phyloP scores from a whole-genome alignment of 768 basidiomycete species.

The Naganishia kalamii region DNA sequence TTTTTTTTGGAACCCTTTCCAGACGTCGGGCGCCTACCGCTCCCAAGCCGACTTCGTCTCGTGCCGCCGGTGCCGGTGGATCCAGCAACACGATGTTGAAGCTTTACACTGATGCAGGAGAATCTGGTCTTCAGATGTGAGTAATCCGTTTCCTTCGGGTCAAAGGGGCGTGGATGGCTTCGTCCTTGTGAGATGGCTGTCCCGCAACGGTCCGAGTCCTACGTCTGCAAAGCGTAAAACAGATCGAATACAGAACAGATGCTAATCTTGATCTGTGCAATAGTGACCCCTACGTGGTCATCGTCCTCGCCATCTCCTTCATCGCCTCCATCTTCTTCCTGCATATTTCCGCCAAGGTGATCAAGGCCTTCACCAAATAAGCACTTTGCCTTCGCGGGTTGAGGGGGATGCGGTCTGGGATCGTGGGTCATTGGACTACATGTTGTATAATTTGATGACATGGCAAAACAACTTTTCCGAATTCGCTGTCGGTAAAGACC shows the following conservation, averaged over 20 bases:
- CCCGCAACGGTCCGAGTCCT: too few species aligned
- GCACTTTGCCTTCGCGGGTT: too few species aligned
- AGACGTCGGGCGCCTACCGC: conserved; percentile 45
- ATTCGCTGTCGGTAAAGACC: neutral
- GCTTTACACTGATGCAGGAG: conserved; percentile 90
- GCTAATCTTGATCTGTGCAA: neutral
- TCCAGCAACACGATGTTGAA: conserved; percentile 98
- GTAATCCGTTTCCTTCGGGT: conserved; percentile 49
- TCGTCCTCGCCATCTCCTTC: conserved; percentile 90
- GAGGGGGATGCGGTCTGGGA: neutral
- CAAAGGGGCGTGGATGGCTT: too few species aligned
- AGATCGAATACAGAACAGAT: too few species aligned
- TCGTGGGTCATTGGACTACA: neutral
- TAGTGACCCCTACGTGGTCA: conserved; percentile 94
- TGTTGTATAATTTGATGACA: conserved; percentile 14
- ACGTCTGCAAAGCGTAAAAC: too few species aligned
- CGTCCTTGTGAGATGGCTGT: too few species aligned
- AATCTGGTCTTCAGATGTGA: conserved; percentile 92
- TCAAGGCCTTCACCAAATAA: conserved; percentile 65
- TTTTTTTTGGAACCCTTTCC: neutral
- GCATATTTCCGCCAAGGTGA: conserved; percentile 90
- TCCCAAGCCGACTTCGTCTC: conserved; percentile 72
- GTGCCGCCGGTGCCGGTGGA: conserved; percentile 90
- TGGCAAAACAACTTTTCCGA: neutral
- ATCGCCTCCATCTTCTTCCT: conserved; percentile 99